Evolutionary conservation across 192 early-diverging fungal species (phyloP), one percentile per base, ranked within the genome.

Genomic region (Lobosporangium transversale): DNA sequence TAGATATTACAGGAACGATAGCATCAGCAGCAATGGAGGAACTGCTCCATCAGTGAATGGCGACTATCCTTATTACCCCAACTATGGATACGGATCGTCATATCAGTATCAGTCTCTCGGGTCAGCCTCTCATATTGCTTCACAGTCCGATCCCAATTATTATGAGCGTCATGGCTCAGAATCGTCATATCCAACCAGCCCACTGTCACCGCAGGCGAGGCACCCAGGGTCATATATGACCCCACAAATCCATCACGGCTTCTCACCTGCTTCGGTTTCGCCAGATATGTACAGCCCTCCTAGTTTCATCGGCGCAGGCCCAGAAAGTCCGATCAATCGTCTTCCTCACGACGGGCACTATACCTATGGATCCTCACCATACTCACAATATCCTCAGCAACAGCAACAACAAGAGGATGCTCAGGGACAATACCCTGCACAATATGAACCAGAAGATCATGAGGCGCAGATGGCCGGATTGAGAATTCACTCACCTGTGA

Each of bases 21-120:
- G 73, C 40, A 76, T 76, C 33, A 66, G 63, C 54, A 76, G 73
- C 29, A 58, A 52, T n/a, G 54, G 56, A n/a, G 50, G 62, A 18
- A 31, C 62, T 4, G 17, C 51, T 37, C 32, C 42, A 17, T 9
- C 63, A 47, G 36, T 45, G 12, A 43, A 60, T 20, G 63, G 73
- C 17, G 64, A 66, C 26, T 76, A 76, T 29, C 53, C 57, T 6
- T 76, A 76, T 48, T 76, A 66, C 24, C 47, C 73, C 15, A 57
- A 33, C 52, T 66, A 67, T 36, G 44, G 58, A 1, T 76, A 76
- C 48, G 58, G 58, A 14, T 67, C 73, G 7, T 67, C 73, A 3
- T 76, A 76, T 32, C 73, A 54, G 15, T 76, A 76, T 26, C 73
- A 66, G 36, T 76, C 73, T 17, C 37, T 76, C 2, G 73, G 64